phyloP scores from a whole-genome alignment of 805 yeast genomes.

The Kodamaea leandrae region DNA sequence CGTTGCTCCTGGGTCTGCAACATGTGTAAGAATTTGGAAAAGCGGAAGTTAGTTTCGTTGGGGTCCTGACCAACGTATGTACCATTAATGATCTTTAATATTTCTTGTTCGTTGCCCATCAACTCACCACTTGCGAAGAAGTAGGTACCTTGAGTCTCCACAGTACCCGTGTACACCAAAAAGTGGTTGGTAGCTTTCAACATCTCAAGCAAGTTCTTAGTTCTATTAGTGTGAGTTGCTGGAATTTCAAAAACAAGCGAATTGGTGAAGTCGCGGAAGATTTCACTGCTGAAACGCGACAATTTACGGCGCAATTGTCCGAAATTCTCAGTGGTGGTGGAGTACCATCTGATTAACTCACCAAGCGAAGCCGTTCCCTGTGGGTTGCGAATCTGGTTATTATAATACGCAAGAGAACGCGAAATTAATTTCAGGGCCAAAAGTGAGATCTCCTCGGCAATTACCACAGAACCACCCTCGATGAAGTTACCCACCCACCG shows the following conservation, averaged over 20 bases:
- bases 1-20: slow-evolving; percentile 13
- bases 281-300: slow-evolving; percentile 67
- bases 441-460: slow-evolving; percentile 72
- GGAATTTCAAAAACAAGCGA: slow-evolving; percentile 59
- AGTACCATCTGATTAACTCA: slow-evolving; percentile 59
- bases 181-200: slow-evolving; percentile 69
- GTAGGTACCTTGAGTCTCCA: slow-evolving; percentile 75
- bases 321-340: slow-evolving; percentile 63
- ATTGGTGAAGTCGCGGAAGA: slow-evolving; percentile 72
- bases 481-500: slow-evolving; percentile 74
- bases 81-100: slow-evolving; percentile 38
- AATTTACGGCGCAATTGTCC: slow-evolving; percentile 79
- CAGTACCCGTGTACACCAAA: slow-evolving; percentile 67
- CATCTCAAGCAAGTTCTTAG: slow-evolving; percentile 52
- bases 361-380: slow-evolving; percentile 42
- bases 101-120: slow-evolving; percentile 37
- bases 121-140: slow-evolving; percentile 70
- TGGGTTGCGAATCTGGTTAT: slow-evolving; percentile 61
- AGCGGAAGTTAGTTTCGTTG: slow-evolving; percentile 22
- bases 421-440: slow-evolving; percentile 67
- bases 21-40: slow-evolving; percentile 24
- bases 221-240: slow-evolving; percentile 38
- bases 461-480: slow-evolving; percentile 75
- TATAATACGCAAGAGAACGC: slow-evolving; percentile 66
- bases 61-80: slow-evolving; percentile 39